Evolutionary conservation across 2,329 filamentous ascomycete species (phyloP).

Genomic region (Myriosclerotinia scirpicola): DNA sequence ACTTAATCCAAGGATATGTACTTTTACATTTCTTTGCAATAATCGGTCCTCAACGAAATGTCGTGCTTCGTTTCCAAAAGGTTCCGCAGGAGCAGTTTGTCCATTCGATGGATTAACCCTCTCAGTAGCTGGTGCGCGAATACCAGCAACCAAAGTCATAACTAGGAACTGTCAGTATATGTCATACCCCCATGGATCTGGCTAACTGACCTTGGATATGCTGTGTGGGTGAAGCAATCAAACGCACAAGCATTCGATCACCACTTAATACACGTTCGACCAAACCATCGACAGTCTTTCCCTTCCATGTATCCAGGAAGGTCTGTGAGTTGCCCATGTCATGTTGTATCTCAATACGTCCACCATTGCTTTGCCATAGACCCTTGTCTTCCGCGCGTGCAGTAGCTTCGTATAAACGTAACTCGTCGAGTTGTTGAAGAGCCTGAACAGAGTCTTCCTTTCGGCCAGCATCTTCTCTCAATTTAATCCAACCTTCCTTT

Average conservation of each 20-base stretch:
- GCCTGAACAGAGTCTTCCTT: slow-evolving; percentile 84
- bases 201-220: slow-evolving; percentile 56
- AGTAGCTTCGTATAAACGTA: slow-evolving; percentile 73
- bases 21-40: slow-evolving; percentile 80
- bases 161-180: slow-evolving; percentile 55
- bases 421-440: slow-evolving; percentile 68
- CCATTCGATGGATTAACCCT: slow-evolving; percentile 68
- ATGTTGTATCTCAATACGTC: slow-evolving; percentile 72
- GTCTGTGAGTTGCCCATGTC: slow-evolving; percentile 73
- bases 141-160: slow-evolving; percentile 83
- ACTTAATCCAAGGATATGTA: slow-evolving; percentile 81
- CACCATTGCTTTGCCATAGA: slow-evolving; percentile 69
- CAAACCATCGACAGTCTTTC: slow-evolving; percentile 77
- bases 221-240: slow-evolving; percentile 77
- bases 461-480: slow-evolving; percentile 89
- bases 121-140: slow-evolving; percentile 87
- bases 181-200: background rate
- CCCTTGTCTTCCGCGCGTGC: slow-evolving; percentile 80
- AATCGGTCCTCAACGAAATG: slow-evolving; percentile 83
- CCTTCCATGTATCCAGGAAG: slow-evolving; percentile 82
- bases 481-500: slow-evolving; percentile 86
- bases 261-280: slow-evolving; percentile 90
- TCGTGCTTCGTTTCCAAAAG: slow-evolving; percentile 85
- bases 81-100: slow-evolving; percentile 80
- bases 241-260: slow-evolving; percentile 81